Evolutionary conservation across 495 filamentous ascomycete species (phyloP), one percentile per base, ranked within the genome.

Genomic region (Cryomyces minteri): DNA sequence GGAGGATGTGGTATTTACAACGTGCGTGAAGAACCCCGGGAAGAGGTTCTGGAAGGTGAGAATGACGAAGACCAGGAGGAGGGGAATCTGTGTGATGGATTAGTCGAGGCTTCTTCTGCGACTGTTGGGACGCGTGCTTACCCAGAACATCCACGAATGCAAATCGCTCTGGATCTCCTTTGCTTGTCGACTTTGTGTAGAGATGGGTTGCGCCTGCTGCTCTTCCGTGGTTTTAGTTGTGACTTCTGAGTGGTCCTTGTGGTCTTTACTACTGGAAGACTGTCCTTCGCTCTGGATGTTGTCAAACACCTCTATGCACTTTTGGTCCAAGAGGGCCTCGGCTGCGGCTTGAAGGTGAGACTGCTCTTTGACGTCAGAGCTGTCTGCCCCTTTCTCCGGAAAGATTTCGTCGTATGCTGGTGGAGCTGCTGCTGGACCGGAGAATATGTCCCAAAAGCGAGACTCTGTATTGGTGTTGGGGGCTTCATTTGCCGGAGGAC

Each of bases 351-450:
- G 65, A 4, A 75, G 57, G 28, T 73, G 67, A 11, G 75, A 71
- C 7, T 68, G 55, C 58, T 77, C 77, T 63, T 87, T 84, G 12
- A 66, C 65, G 36, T 75, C 63, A 32, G 62, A 55, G 43, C 41
- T 43, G 34, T 58, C 51, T 40, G 59, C 55, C n/a, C 59, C 55
- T 34, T 51, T 53, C 25, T 67, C 64, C 33, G 84, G 84, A 55
- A 76, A 93, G 30, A 92, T 70, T 18, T 87, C 84, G 43, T 86
- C 75, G 48, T 93, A 93, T 4, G 85, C 74, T 32, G 85, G 84
- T 5, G 84, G 84, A 30, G 68, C 66, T 5, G 63, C 53, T 25
- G 18, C 18, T 2, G 60, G 69, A 61, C 60, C 70, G 40, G 66
- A 72, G 48, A 77, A 58, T 39, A 79, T 63, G 53, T 83, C 78